Conservation (phyloP, 441 rosid species). For the Brassica hybrid region DNA sequence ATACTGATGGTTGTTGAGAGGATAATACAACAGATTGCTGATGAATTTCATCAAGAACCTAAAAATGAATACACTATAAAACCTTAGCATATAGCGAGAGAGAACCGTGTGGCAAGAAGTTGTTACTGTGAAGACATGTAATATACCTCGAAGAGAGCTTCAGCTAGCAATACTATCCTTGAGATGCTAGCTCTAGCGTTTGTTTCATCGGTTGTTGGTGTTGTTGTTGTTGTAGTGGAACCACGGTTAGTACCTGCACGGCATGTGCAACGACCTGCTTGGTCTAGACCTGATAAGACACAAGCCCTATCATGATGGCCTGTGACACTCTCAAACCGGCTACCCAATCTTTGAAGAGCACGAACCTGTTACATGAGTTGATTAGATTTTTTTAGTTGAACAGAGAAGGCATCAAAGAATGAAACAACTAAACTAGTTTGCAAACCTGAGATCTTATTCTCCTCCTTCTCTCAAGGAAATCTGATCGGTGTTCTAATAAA, state of each 20-base stretch:
- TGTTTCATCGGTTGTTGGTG: constrained; percentile 66
- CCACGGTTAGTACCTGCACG: constrained; percentile 58
- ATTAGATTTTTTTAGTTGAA: constrained; percentile 36
- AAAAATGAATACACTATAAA: constrained; percentile 34
- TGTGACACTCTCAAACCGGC: constrained; percentile 88
- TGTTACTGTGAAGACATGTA: not conserved
- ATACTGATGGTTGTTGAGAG: constrained; percentile 76
- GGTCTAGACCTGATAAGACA: constrained; percentile 85
- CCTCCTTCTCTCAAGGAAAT: constrained; percentile 90
- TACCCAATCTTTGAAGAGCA: constrained; percentile 93
- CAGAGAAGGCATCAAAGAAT: too few species aligned
- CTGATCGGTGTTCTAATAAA: constrained; percentile 86
- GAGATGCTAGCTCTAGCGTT: constrained; percentile 96
- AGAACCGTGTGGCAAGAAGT: constrained; percentile 1
- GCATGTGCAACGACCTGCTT: constrained; percentile 88
- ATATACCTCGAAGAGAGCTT: constrained; percentile 92
- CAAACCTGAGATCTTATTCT: constrained; percentile 97
- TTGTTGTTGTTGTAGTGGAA: too few species aligned
- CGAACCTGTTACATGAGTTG: constrained; percentile 61
- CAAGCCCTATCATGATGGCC: constrained; percentile 94
- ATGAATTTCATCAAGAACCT: constrained; percentile 99
- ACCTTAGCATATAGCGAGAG: constrained; percentile 40
- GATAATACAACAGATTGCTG: constrained; percentile 97
- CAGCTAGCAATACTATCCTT: constrained; percentile 95
- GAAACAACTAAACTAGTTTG: not conserved